Percentiles rank a stretch among this genome's conserved stretches.
phyloP scores from a whole-genome alignment of 176 grass and related monocot genomes.

The Puya raimondii region DNA sequence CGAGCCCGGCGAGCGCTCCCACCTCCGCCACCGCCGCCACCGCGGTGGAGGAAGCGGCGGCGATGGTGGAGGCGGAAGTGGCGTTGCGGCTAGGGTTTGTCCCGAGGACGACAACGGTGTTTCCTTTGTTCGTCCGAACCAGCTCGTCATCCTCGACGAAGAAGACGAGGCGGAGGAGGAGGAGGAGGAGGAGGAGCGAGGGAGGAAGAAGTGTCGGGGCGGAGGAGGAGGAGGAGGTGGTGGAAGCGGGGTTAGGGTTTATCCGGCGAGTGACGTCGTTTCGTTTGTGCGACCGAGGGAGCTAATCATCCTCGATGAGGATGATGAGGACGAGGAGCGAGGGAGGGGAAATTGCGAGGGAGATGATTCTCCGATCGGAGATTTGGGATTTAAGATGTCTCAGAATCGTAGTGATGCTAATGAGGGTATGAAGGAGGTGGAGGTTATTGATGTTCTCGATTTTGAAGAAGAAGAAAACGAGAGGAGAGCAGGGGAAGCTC shows the following conservation, averaged over 20 bases:
- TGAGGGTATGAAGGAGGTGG: not conserved
- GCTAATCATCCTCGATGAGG: not conserved
- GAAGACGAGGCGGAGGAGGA: not conserved
- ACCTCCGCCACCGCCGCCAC: not conserved
- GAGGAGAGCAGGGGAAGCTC: not conserved
- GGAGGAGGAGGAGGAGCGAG: not conserved
- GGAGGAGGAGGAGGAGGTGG: not conserved
- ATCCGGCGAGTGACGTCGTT: not conserved
- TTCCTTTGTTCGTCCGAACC: not conserved
- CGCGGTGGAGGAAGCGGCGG: not conserved
- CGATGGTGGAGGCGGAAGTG: not conserved
- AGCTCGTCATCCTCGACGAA: not conserved
- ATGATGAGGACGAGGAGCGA: not conserved
- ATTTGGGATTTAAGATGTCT: not conserved
- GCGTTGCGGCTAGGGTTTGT: not conserved
- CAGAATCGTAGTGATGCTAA: not conserved
- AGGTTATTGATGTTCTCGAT: not conserved
- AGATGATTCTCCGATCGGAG: not conserved
- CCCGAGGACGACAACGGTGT: not conserved
- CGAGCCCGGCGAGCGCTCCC: not conserved
- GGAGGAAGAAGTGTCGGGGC: not conserved
- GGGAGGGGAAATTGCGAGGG: not conserved
- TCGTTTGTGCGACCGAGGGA: not conserved
- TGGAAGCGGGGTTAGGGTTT: not conserved
- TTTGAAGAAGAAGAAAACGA: not conserved